phyloP scores from a whole-genome alignment of 2,329 filamentous ascomycete genomes.

The Talaromyces sp. region DNA sequence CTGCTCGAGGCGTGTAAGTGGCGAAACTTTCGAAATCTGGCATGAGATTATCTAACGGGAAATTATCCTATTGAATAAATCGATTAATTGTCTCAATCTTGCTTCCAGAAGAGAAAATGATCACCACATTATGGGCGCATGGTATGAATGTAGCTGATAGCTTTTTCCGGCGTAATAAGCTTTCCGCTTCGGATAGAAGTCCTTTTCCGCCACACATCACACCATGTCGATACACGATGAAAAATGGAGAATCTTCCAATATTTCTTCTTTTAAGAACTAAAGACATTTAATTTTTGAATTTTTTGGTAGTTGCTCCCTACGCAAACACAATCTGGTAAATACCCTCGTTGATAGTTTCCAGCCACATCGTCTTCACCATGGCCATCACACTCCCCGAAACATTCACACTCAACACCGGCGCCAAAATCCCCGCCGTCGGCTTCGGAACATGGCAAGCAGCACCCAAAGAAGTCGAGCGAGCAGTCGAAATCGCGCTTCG shows the following conservation, averaged over 20 bases:
- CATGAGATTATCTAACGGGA: background rate
- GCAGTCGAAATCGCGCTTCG: constrained; percentile 49
- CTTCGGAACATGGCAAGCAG: constrained; percentile 56
- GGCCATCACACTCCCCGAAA: background rate
- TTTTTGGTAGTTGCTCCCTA: background rate
- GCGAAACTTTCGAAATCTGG: background rate
- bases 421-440: constrained; percentile 48
- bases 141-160: background rate
- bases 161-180: background rate
- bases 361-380: background rate
- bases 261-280: background rate
- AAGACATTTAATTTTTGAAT: background rate
- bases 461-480: constrained; percentile 45
- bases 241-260: background rate
- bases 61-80: background rate
- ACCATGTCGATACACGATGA: background rate
- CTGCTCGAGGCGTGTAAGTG: background rate
- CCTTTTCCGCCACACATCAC: background rate
- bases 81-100: background rate
- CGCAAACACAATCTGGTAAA: background rate
- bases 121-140: background rate
- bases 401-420: constrained; percentile 48
- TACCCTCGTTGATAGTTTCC: background rate
- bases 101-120: background rate
- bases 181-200: background rate